Base-by-base conservation (phyloP, 352 stramenopile genomes). In the Pythium guiyangense region DNA sequence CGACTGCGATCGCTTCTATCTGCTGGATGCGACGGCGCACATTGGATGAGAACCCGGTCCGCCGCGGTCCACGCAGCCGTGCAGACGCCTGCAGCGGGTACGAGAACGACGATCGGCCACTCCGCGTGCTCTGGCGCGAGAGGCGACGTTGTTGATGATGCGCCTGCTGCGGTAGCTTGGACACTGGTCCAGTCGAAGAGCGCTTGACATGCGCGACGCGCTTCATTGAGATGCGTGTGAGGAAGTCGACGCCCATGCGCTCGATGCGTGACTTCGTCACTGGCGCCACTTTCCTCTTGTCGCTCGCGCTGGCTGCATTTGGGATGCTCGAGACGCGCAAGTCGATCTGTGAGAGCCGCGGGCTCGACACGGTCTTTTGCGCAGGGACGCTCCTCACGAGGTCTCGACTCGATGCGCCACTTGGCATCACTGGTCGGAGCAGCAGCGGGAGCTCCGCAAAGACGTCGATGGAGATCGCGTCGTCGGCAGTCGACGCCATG, bases 391-490 rank as follows among this genome's bases (percentile, higher is more conserved):
- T 37, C 31, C 12, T 37, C 31, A 37, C 31, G 31, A 37, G 4
- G 6, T 37, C 31, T 37, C 31, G 31, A 37, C 31, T 37, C 31
- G 31, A 11, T 10, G 31, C 31, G 12, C 31, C 31, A 11, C 17
- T 11, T 45, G 49, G 11, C 10, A n/a, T 22, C 4, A 40, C 15
- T 2, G 51, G 51, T 11, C 58, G 66, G 49, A 80, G 69, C 17
- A 84, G 69, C 12, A 66, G 68, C 10, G 74, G 74, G 3, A 79
- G 44, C 6, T 80, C 69, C 1, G 64, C 63, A 35, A 84, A 84
- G 18, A 73, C 54, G 15, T 79, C 74, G 37, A 84, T 68, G 51
- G 78, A 73, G 34, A 71, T 62, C 27, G 69, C 54, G 18, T 57
- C 22, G 39, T 56, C n/a, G 52, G 59, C 54, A 3, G 54, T 15